Conservation (phyloP, 805 yeast species). For the Kazachstania psychrophila region DNA sequence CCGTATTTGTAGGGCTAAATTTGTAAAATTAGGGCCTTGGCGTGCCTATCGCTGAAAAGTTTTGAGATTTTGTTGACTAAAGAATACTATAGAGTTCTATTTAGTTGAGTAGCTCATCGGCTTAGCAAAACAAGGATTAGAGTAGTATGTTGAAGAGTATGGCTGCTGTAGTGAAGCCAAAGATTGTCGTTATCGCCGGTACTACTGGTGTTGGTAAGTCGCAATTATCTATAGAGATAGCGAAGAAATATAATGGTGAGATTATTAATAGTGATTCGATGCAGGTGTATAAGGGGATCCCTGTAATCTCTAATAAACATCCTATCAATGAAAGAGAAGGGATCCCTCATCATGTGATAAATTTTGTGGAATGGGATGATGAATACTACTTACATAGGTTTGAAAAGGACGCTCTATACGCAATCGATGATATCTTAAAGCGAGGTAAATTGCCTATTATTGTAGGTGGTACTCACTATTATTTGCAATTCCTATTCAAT, state of each 20-base stretch:
- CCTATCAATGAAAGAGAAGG: slow-evolving; percentile 71
- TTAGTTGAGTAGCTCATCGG: too few species aligned
- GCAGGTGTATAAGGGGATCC: slow-evolving; percentile 77
- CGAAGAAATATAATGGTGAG: slow-evolving; percentile 72
- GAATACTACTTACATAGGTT: slow-evolving; percentile 78
- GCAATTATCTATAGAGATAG: slow-evolving; percentile 56
- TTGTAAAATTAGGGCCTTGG: too few species aligned
- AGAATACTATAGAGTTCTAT: too few species aligned
- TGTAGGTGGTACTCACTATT: slow-evolving; percentile 96
- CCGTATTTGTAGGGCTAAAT: too few species aligned
- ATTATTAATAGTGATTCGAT: slow-evolving; percentile 92
- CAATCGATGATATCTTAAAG: slow-evolving; percentile 54
- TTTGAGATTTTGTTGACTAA: too few species aligned
- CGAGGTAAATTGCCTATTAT: slow-evolving; percentile 74
- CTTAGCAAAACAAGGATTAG: too few species aligned
- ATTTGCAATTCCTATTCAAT: slow-evolving; percentile 67
- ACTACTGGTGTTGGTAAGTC: slow-evolving; percentile 98
- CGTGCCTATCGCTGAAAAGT: too few species aligned
- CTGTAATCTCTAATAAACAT: slow-evolving; percentile 84
- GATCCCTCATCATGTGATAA: slow-evolving; percentile 76
- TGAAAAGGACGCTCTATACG: slow-evolving; percentile 53
- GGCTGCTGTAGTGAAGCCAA: too few species aligned
- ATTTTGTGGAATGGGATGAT: slow-evolving; percentile 71
- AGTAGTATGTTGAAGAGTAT: too few species aligned
- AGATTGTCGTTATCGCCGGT: slow-evolving; percentile 66